Percentiles rank a stretch among this genome's conserved stretches.
These are phyloP conservation scores for Wickerhamomyces bovis DNA, from an alignment of 805 yeast species.

Conservation along the genomic window DNA sequence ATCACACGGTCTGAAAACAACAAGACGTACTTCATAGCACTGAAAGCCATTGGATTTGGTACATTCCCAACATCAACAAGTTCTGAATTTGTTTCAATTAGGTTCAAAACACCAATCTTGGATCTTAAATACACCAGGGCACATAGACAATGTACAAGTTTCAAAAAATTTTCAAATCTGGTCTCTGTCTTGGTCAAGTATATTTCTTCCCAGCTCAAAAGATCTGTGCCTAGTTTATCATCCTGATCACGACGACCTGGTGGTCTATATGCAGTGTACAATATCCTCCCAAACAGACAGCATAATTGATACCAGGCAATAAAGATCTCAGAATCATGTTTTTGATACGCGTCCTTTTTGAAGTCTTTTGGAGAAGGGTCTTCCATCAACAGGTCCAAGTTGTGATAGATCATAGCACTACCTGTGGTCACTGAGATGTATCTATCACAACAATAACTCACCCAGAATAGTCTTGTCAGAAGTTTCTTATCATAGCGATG, in stretches of 20 bases:
- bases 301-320: conserved; percentile 4
- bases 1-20: conserved; percentile 1
- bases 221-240: conserved; percentile 6
- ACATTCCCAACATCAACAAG: neutral
- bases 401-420: conserved; percentile 6
- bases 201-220: conserved; percentile 3
- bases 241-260: conserved; percentile 6
- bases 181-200: neutral
- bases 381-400: conserved; percentile 5
- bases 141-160: conserved; percentile 1
- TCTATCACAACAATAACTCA: conserved; percentile 9
- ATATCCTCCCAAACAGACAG: conserved; percentile 5
- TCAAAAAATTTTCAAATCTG: conserved; percentile 1
- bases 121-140: conserved; percentile 7
- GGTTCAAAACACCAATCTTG: conserved; percentile 7
- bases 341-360: conserved; percentile 1
- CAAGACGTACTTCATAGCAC: conserved; percentile 6
- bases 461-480: conserved; percentile 7
- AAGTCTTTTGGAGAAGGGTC: conserved; percentile 5
- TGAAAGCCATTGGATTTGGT: conserved; percentile 3
- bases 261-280: conserved; percentile 7
- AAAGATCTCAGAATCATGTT: conserved; percentile 2
- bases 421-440: conserved; percentile 6
- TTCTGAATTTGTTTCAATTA: conserved; percentile 2
- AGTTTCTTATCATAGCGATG: conserved; percentile 4